Percentiles rank a stretch among this genome's conserved stretches.
Evolutionary conservation across 2,329 filamentous ascomycete species (phyloP).

Genomic region (Penicillium sp.): DNA sequence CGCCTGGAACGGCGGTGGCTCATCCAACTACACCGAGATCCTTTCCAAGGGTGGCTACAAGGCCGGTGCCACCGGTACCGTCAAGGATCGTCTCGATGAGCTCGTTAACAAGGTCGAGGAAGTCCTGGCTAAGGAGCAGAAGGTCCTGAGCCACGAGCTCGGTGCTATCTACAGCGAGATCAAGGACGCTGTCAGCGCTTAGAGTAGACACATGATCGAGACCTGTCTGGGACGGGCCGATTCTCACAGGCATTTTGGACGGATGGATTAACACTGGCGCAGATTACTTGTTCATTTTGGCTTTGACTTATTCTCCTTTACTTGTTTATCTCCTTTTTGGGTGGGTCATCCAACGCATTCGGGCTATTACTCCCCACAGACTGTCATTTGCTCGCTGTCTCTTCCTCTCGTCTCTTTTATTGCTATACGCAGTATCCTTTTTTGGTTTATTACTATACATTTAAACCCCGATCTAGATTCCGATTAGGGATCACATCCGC

Average conservation of each 20-base stretch:
- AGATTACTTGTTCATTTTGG: conserved; percentile 25
- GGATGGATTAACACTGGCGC: conserved; percentile 35
- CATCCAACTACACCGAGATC: conserved; percentile 85
- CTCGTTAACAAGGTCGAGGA: conserved; percentile 54
- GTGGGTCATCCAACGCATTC: conserved; percentile 12
- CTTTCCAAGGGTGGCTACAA: conserved; percentile 73
- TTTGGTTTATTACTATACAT: conserved; percentile 23
- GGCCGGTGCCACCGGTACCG: conserved; percentile 38
- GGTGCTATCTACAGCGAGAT: conserved; percentile 50
- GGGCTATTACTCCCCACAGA: conserved; percentile 17
- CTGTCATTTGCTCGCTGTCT: conserved; percentile 22
- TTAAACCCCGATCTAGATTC: conserved; percentile 29
- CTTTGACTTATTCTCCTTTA: conserved; percentile 11
- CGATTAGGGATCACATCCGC: background rate
- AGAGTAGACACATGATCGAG: conserved; percentile 43
- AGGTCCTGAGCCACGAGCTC: conserved; percentile 47
- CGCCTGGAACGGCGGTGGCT: conserved; percentile 98
- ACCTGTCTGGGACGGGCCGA: conserved; percentile 24
- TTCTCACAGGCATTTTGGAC: conserved; percentile 26
- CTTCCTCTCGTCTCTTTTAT: conserved; percentile 14
- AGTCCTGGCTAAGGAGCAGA: conserved; percentile 42
- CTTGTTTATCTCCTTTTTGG: conserved; percentile 21
- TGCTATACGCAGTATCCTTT: conserved; percentile 32
- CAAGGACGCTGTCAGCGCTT: conserved; percentile 43
- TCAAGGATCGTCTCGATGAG: conserved; percentile 42